Evolutionary conservation across 805 yeast species (phyloP), one percentile per base, ranked within the genome.

Genomic region (Wickerhamiella dianesei): DNA sequence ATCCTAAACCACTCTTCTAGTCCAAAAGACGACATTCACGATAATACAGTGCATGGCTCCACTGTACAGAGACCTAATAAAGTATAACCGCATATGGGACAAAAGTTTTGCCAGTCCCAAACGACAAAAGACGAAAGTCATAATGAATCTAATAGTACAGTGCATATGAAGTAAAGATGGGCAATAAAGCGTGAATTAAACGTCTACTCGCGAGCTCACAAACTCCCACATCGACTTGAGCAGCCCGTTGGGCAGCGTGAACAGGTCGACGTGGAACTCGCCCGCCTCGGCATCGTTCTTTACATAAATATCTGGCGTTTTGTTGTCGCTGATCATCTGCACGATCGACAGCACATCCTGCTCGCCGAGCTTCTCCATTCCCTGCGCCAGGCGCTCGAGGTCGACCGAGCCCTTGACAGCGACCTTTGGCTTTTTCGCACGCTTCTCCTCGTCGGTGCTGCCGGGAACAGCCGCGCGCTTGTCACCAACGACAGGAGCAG

Each of bases 281-380:
- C 98, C 98, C 58, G 85, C 89, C 52, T 89, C 97, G 44, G 85
- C 87, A 59, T 89, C 95, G 64, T 92, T 89, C 62, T 88, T 88
- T 57, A 89, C 82, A 65, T 82, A 87, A 95, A 89, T 89, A 43
- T 89, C 97, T 41, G 85, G 77, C 3, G 97, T 86, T 61, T 85
- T 77, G 67, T 92, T 92, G 64, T 89, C 97, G 40, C 95, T 87
- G 37, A 89, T 92, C 96, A 89, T 88, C 66, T 89, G 97, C 47
- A 89, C 97, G 43, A 92, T 92, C 32, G 87, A 94, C 44, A 92
- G 76, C 55, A 89, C 71, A 64, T 92, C 96, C 61, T 92, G 97
- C 65, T 89, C 97, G 49, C 73, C 79, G 54, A 89, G 72, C 64
- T 84, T 84, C 45, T 94, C 85, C 57, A 89, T 73, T 2, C 92